phyloP scores from a whole-genome alignment of 1,284 basidiomycete species.

The Boletellus deceptivus region DNA sequence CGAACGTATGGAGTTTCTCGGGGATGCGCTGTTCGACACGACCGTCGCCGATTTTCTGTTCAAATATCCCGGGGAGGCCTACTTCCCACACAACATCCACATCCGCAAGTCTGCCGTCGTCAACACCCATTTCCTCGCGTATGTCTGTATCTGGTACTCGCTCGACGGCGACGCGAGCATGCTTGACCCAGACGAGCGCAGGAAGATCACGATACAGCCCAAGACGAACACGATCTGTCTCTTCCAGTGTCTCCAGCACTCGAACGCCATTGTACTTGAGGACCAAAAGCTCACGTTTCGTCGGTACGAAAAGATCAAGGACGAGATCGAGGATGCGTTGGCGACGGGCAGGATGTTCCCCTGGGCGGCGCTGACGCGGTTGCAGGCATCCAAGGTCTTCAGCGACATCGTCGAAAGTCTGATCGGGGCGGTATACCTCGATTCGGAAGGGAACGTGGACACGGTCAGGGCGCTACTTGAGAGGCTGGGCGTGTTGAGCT shows the following conservation, averaged over 20 bases:
- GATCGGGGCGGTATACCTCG: slow-evolving; percentile 80
- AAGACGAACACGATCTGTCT: slow-evolving; percentile 50
- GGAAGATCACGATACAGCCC: slow-evolving; percentile 37
- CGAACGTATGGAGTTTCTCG: slow-evolving; percentile 82
- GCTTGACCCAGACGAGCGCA: slow-evolving; percentile 40
- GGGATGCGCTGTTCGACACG: slow-evolving; percentile 71
- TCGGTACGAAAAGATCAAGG: slow-evolving; percentile 48
- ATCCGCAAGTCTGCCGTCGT: slow-evolving; percentile 65
- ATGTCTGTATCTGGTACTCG: slow-evolving; percentile 55
- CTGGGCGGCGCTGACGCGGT: slow-evolving; percentile 64
- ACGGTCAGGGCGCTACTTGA: slow-evolving; percentile 51
- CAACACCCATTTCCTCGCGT: slow-evolving; percentile 68
- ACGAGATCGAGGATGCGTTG: slow-evolving; percentile 47
- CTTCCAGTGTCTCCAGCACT: slow-evolving; percentile 68
- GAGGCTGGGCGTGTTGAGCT: slow-evolving; percentile 52
- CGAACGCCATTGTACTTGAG: slow-evolving; percentile 56
- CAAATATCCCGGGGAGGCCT: slow-evolving; percentile 57
- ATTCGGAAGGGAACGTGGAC: slow-evolving; percentile 62
- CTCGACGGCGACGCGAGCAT: slow-evolving; percentile 45
- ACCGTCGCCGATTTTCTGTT: slow-evolving; percentile 67
- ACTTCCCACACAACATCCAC: slow-evolving; percentile 66
- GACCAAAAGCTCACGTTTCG: slow-evolving; percentile 54
- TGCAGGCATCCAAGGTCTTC: slow-evolving; percentile 79
- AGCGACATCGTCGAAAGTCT: slow-evolving; percentile 80
- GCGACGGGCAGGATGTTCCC: slow-evolving; percentile 49